phyloP scores from a whole-genome alignment of 352 stramenopile genomes.

The Globisporangium paroecandrum region DNA sequence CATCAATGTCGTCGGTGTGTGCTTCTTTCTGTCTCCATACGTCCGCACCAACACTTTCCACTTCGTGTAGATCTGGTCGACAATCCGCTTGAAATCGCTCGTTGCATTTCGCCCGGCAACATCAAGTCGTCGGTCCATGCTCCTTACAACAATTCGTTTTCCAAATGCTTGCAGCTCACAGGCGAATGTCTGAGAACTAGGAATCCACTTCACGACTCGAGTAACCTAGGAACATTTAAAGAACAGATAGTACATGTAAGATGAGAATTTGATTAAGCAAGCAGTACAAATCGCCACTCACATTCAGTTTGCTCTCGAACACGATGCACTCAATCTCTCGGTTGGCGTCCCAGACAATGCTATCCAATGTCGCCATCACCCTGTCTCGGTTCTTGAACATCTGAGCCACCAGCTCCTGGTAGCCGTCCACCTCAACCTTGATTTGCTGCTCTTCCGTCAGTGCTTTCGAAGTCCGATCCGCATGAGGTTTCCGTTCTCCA shows the following conservation, averaged over 20 bases:
- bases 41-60: slow-evolving; percentile 47
- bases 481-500: slow-evolving; percentile 29
- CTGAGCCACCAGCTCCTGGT: slow-evolving; percentile 56
- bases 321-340: slow-evolving; percentile 21
- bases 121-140: slow-evolving; percentile 28
- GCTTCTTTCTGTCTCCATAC: slow-evolving; percentile 41
- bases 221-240: slow-evolving; percentile 8
- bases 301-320: slow-evolving; percentile 24
- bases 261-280: not conserved
- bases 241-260: not conserved
- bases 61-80: slow-evolving; percentile 41
- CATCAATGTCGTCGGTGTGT: slow-evolving; percentile 55
- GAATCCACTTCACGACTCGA: slow-evolving; percentile 6
- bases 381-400: slow-evolving; percentile 46
- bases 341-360: slow-evolving; percentile 38
- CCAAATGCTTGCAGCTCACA: slow-evolving; percentile 41
- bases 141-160: slow-evolving; percentile 26
- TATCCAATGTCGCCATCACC: slow-evolving; percentile 28
- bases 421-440: slow-evolving; percentile 48
- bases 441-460: slow-evolving; percentile 24
- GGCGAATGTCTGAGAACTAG: not conserved
- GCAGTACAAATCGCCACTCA: slow-evolving; percentile 8
- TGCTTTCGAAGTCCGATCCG: slow-evolving; percentile 20
- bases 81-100: slow-evolving; percentile 26
- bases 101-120: slow-evolving; percentile 31